Conservation (phyloP, 2,329 filamentous ascomycete genomes). For the Calycina herbarum region DNA sequence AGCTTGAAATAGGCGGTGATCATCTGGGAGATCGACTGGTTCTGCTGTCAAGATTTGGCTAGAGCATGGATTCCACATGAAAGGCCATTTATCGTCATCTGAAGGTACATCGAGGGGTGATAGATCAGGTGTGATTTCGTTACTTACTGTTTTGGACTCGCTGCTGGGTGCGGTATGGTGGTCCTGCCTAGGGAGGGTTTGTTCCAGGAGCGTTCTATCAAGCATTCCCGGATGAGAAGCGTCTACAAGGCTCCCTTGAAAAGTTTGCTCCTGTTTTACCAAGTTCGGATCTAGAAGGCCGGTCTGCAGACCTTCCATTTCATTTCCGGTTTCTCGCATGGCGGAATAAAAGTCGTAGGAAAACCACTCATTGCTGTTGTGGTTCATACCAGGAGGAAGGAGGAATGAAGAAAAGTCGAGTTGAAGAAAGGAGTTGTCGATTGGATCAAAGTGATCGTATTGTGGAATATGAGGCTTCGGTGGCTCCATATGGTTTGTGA, state of each 20-base stretch:
- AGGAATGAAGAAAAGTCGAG: constrained; percentile 29
- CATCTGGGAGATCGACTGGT: constrained; percentile 21
- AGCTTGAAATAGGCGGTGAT: constrained; percentile 22
- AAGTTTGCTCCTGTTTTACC: constrained; percentile 11
- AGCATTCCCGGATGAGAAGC: neutral
- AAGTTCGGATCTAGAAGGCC: constrained; percentile 15
- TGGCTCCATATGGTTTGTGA: neutral
- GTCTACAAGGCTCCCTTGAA: constrained; percentile 1
- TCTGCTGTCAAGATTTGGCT: constrained; percentile 21
- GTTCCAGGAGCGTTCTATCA: too few relatives aligned
- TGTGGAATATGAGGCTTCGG: neutral
- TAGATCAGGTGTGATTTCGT: constrained; percentile 12
- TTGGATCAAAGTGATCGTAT: constrained; percentile 6
- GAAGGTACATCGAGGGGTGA: constrained; percentile 25
- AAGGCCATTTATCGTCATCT: constrained; percentile 31
- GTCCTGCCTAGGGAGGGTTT: neutral
- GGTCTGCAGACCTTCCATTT: constrained; percentile 18
- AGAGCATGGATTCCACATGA: constrained; percentile 27
- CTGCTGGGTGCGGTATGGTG: neutral
- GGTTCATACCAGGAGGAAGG: constrained; percentile 18
- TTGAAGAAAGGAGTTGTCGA: constrained; percentile 6
- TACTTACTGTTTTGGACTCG: constrained; percentile 1
- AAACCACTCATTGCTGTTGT: constrained; percentile 25
- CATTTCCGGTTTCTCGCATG: constrained; percentile 29
- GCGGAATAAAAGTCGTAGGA: constrained; percentile 32